Evolutionary conservation across 2,329 filamentous ascomycete genomes (phyloP), one percentile per base, ranked within the genome.

Genomic region (Elsinoe fawcettii): DNA sequence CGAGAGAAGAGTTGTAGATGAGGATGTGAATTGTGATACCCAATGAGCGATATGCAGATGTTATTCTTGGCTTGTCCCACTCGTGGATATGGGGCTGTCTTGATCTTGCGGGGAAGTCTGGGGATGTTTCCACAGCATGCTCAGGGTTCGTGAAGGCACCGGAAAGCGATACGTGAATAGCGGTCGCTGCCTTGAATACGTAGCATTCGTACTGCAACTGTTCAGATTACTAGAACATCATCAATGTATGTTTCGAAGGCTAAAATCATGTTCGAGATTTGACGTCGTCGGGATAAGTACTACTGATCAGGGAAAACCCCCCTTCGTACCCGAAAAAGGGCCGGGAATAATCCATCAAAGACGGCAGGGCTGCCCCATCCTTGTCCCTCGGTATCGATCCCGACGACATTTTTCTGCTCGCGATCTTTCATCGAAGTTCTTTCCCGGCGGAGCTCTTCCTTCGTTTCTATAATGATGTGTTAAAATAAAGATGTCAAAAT

Each of bases 1-100:
- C 23, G 11, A 34, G 39, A 20, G 53, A 55, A 18, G 53, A 55
- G 53, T 37, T 55, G 14, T 55, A 34, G 36, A 11, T 12, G 20
- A 5, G 7, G 27, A 51, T 5, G 18, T 20, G 5, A 23, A 3
- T 32, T 34, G n/a, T 51, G 46, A 51, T 51, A 51, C 46, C 46
- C 46, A 18, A 5, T 25, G 25, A 51, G 46, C 46, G 46, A 51
- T 16, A 9, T 34, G 25, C 32, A 22, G 7, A 25, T 34, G 8
- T 32, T 51, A 32, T 22, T 51, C 41, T 46, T 46, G 41, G 41
- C 41, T 9, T 46, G 20, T 46, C 23, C 11, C 41, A 9, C 41
- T 27, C 4, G 20, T 9, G 5, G 14, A 32, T 22, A 16, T 25
- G 46, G 8, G 25, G 9, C 25, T 34, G 12, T n/a, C 5, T n/a